These are phyloP conservation scores for Hippophae gyantsensis DNA, from an alignment of 306 rosid genomes.

Conservation along the genomic window DNA sequence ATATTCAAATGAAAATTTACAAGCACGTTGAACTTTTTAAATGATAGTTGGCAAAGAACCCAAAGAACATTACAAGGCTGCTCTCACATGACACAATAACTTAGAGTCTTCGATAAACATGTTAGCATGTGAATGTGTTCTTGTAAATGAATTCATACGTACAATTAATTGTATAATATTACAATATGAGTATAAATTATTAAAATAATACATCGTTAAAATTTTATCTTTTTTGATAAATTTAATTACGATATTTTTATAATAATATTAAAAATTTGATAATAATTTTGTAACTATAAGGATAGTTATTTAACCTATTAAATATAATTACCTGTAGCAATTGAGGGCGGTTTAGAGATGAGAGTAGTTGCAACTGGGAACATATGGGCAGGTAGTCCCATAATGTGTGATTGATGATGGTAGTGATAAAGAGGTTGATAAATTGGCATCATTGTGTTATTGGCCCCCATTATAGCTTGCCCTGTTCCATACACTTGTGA, in stretches of 20 bases:
- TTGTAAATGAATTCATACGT: too few relatives aligned
- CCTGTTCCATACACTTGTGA: slow-evolving; percentile 42
- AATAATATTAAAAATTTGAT: too few relatives aligned
- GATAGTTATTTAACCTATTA: too few relatives aligned
- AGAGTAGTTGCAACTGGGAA: slow-evolving; percentile 35
- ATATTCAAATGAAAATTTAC: background rate
- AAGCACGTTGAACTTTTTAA: slow-evolving; percentile 6
- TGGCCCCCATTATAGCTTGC: slow-evolving; percentile 47
- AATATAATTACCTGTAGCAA: slow-evolving; percentile 42
- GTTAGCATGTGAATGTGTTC: too few relatives aligned
- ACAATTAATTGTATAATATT: background rate
- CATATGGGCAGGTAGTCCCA: slow-evolving; percentile 59
- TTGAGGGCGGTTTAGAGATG: slow-evolving; percentile 44
- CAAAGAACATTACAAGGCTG: background rate
- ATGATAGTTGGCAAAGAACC: slow-evolving; percentile 20
- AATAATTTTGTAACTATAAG: too few relatives aligned
- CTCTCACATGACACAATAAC: too few relatives aligned
- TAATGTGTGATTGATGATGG: slow-evolving; percentile 50
- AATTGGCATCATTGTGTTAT: slow-evolving; percentile 57
- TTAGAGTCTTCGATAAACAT: too few relatives aligned
- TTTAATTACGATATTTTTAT: too few relatives aligned
- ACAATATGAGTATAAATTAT: too few relatives aligned
- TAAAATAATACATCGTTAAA: too few relatives aligned
- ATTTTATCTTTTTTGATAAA: too few relatives aligned
- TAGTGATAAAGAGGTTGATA: slow-evolving; percentile 43